Conservation (phyloP, 1,139 yeast genomes). For the Kodamaea fungicola region DNA sequence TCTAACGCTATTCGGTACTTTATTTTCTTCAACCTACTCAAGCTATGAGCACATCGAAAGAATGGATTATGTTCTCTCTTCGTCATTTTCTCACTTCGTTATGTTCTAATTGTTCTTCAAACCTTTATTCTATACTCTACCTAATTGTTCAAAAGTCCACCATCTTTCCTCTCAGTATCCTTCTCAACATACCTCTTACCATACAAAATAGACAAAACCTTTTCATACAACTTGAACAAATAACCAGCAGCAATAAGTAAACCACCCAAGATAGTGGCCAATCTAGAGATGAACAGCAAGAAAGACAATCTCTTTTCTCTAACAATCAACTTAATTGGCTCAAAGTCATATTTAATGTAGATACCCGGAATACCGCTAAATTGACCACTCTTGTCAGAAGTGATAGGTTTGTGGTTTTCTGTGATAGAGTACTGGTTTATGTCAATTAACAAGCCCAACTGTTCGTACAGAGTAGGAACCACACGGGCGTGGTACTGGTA, state of each 20-base stretch:
- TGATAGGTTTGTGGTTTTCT: constrained; percentile 38
- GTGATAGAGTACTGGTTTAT: constrained; percentile 88
- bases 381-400: constrained; percentile 19
- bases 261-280: constrained; percentile 81
- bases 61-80: background rate
- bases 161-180: constrained; percentile 51
- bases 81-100: background rate
- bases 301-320: constrained; percentile 74
- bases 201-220: constrained; percentile 36
- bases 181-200: constrained; percentile 52
- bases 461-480: constrained; percentile 77
- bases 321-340: constrained; percentile 71
- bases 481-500: constrained; percentile 71
- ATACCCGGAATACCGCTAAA: constrained; percentile 67
- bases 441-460: constrained; percentile 67
- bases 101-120: background rate
- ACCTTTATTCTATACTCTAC: background rate
- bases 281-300: constrained; percentile 68
- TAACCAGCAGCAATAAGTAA: constrained; percentile 52
- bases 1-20: too few relatives aligned
- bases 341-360: constrained; percentile 80
- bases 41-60: background rate
- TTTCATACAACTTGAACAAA: constrained; percentile 48
- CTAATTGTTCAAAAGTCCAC: constrained; percentile 29
- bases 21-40: background rate